A percentile compares a stretch with the other conserved stretches of the same genome.
Evolutionary conservation across 2,329 filamentous ascomycete species (phyloP).

Genomic region (Aureobasidium vineae): DNA sequence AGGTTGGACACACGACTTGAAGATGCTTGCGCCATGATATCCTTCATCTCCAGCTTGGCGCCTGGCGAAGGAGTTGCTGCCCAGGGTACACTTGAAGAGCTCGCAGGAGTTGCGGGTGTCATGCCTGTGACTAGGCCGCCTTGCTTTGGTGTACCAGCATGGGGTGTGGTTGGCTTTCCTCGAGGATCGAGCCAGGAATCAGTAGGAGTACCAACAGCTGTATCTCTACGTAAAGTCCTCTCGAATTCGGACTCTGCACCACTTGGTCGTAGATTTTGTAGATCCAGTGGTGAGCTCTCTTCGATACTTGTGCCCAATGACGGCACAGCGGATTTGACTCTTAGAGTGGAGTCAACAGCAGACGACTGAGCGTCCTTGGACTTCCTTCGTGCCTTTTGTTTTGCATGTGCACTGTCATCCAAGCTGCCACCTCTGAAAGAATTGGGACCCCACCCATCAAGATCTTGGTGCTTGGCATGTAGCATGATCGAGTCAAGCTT

Average conservation of each 20-base stretch:
- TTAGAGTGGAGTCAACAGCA: constrained; percentile 65
- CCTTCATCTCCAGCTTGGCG: constrained; percentile 68
- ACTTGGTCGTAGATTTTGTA: not conserved
- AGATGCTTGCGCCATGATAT: constrained; percentile 68
- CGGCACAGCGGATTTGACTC: constrained; percentile 53
- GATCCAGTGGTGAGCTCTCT: constrained; percentile 6
- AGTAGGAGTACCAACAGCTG: constrained; percentile 30
- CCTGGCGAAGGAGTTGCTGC: constrained; percentile 54
- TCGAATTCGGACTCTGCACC: not conserved
- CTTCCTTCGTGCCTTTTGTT: constrained; percentile 44
- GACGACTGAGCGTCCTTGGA: constrained; percentile 44
- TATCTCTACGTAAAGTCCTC: constrained; percentile 1
- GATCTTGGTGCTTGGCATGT: constrained; percentile 60
- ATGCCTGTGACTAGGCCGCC: not conserved
- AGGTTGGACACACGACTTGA: constrained; percentile 52
- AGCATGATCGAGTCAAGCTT: constrained; percentile 76
- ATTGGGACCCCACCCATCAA: constrained; percentile 61
- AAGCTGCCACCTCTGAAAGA: constrained; percentile 63
- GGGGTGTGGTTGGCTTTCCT: constrained; percentile 39
- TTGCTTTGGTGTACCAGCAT: constrained; percentile 17
- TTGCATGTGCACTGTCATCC: constrained; percentile 58
- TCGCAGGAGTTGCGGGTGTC: constrained; percentile 9
- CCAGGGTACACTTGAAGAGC: constrained; percentile 50
- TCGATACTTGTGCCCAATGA: constrained; percentile 27
- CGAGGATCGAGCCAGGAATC: constrained; percentile 45